phyloP scores from a whole-genome alignment of 495 filamentous ascomycete species.

The Sabuloglossum arenarium region DNA sequence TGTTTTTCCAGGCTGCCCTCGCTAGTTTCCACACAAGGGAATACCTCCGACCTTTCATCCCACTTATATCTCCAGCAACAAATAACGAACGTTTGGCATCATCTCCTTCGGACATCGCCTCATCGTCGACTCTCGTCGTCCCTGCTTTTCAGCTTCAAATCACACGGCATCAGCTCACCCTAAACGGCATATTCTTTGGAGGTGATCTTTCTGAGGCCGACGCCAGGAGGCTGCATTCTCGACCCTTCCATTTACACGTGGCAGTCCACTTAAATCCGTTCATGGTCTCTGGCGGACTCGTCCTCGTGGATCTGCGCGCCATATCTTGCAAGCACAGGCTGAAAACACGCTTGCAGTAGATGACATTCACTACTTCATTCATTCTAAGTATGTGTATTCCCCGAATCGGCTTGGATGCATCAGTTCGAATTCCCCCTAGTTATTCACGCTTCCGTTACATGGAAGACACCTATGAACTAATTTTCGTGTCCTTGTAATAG shows the following conservation, averaged over 20 bases:
- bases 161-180: not conserved
- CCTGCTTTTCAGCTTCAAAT: not conserved
- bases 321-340: not conserved
- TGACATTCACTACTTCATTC: not conserved
- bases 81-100: not conserved
- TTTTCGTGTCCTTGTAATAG: not conserved
- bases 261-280: not conserved
- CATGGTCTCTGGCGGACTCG: not conserved
- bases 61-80: not conserved
- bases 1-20: not conserved
- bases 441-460: not conserved
- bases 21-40: not conserved
- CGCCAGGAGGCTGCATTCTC: not conserved
- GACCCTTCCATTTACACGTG: not conserved
- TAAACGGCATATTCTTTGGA: not conserved
- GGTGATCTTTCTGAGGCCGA: not conserved
- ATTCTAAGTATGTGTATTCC: not conserved
- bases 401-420: not conserved
- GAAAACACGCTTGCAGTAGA: not conserved
- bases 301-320: not conserved
- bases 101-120: not conserved
- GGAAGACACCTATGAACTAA: not conserved
- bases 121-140: not conserved
- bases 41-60: not conserved
- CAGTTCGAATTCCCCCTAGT: not conserved